Percentiles rank a stretch among this genome's conserved stretches.
These are phyloP conservation scores for Aureobasidium sp. DNA, from an alignment of 2,329 filamentous ascomycete genomes.

Conservation along the genomic window DNA sequence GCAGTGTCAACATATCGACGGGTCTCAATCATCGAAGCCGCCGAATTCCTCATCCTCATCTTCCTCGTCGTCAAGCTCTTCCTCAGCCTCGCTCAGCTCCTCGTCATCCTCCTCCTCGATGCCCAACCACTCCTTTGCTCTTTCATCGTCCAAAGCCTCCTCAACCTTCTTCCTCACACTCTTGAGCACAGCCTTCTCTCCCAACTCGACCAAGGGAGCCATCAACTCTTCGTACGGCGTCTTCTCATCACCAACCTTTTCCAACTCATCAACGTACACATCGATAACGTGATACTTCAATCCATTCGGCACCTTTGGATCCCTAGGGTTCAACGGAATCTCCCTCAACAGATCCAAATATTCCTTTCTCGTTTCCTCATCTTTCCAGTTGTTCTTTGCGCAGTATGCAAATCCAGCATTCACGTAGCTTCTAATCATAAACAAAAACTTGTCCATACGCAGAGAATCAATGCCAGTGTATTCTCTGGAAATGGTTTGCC, in stretches of 20 bases:
- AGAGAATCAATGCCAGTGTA: constrained; percentile 46
- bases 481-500: constrained; percentile 45
- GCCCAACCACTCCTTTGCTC: constrained; percentile 57
- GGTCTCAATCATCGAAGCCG: constrained; percentile 58
- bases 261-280: constrained; percentile 85
- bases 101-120: constrained; percentile 24
- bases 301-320: constrained; percentile 67
- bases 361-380: constrained; percentile 32
- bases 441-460: constrained; percentile 83
- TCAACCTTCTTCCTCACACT: constrained; percentile 62
- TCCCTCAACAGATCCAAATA: constrained; percentile 44
- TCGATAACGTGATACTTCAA: constrained; percentile 82
- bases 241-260: constrained; percentile 58
- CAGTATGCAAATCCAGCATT: constrained; percentile 57
- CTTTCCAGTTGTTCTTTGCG: constrained; percentile 33
- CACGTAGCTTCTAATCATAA: constrained; percentile 73
- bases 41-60: constrained; percentile 56
- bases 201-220: constrained; percentile 50
- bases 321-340: constrained; percentile 39
- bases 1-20: neutral
- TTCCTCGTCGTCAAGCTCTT: constrained; percentile 30
- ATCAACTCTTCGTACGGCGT: constrained; percentile 45
- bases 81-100: constrained; percentile 34
- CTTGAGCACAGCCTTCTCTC: constrained; percentile 57
- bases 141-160: constrained; percentile 66